These are phyloP conservation scores for Fusarium foetens DNA, from an alignment of 2,329 filamentous ascomycete genomes.

Conservation along the genomic window DNA sequence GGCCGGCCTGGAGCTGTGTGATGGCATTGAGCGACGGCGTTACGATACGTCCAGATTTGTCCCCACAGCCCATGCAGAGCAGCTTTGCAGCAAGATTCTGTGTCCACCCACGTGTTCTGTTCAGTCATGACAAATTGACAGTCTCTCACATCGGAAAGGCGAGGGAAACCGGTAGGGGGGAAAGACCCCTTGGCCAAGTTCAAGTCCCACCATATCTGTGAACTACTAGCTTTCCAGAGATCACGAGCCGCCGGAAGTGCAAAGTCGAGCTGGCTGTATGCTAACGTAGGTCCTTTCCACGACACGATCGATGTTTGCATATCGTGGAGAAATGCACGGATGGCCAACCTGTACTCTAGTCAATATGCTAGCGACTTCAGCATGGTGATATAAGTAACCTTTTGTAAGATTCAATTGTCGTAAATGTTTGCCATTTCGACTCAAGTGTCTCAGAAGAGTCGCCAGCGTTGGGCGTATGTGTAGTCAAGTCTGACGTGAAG, in stretches of 20 bases:
- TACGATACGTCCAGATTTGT: conserved; percentile 41
- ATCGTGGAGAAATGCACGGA: conserved; percentile 40
- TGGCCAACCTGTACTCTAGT: conserved; percentile 32
- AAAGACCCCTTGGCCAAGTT: conserved; percentile 20
- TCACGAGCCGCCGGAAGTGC: conserved; percentile 35
- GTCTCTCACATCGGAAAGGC: conserved; percentile 35
- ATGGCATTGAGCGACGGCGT: conserved; percentile 25
- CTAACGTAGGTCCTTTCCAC: conserved; percentile 37
- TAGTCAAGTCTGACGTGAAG: conserved; percentile 33
- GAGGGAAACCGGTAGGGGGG: conserved; percentile 18
- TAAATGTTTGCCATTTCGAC: conserved; percentile 38
- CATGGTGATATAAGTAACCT: conserved; percentile 19
- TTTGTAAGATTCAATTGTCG: conserved; percentile 37
- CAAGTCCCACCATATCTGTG: conserved; percentile 37
- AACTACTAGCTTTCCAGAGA: conserved; percentile 34
- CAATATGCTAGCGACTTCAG: conserved; percentile 4
- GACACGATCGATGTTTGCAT: conserved; percentile 37
- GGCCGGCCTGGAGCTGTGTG: conserved; percentile 7
- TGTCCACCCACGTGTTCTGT: conserved; percentile 31
- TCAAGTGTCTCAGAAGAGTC: conserved; percentile 35
- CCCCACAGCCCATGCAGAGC: conserved; percentile 40
- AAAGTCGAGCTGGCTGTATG: conserved; percentile 40
- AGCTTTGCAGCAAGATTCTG: conserved; percentile 31
- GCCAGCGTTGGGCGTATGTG: conserved; percentile 17
- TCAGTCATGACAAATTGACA: conserved; percentile 31